phyloP scores from a whole-genome alignment of 306 rosid genomes.

The peach (Prunus persica) region DNA sequence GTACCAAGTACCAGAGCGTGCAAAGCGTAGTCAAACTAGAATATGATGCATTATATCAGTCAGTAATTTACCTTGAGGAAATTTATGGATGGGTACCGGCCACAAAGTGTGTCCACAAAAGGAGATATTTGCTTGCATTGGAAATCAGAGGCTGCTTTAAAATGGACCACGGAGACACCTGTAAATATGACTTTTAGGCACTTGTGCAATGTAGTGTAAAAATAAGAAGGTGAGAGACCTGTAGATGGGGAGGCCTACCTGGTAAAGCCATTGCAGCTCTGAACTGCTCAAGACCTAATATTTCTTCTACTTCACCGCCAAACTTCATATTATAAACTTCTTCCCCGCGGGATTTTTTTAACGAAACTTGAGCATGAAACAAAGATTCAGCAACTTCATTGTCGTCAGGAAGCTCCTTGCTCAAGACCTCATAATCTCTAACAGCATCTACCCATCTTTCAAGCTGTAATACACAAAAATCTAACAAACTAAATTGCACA shows the following conservation, averaged over 20 bases:
- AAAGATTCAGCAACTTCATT: constrained; percentile 86
- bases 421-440: constrained; percentile 69
- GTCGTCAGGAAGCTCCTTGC: constrained; percentile 72
- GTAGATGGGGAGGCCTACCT: constrained; percentile 36
- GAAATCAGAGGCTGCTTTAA: constrained; percentile 58
- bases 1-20: neutral
- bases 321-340: constrained; percentile 80
- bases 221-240: neutral
- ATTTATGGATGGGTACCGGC: constrained; percentile 79
- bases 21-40: neutral
- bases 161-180: constrained; percentile 87
- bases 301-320: constrained; percentile 87
- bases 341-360: constrained; percentile 88
- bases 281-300: constrained; percentile 75
- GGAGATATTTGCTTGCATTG: constrained; percentile 81
- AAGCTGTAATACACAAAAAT: constrained; percentile 49
- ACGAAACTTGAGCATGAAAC: constrained; percentile 79
- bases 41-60: neutral
- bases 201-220: neutral
- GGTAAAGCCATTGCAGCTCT: constrained; percentile 69
- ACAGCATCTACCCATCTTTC: constrained; percentile 90
- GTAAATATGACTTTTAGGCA: constrained; percentile 12
- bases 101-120: constrained; percentile 65
- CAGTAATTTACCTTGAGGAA: constrained; percentile 66
- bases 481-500: constrained; percentile 6